Evolutionary conservation across 2,329 filamentous ascomycete species (phyloP), one percentile per base, ranked within the genome.

Genomic region (Zymoseptoria pseudotritici): DNA sequence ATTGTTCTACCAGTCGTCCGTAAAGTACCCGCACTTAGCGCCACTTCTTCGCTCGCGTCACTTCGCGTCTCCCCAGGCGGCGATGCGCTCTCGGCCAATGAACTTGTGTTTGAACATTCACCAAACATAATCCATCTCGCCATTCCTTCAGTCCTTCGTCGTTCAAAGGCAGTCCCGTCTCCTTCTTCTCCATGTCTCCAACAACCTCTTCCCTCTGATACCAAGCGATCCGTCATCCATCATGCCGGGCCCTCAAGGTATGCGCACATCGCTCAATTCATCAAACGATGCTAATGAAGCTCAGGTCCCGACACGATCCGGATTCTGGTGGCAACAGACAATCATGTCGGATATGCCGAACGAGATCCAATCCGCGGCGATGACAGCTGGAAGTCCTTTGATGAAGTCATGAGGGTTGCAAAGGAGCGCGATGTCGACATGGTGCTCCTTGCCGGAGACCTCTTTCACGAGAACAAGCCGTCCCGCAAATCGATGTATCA

Each of bases 381-480:
- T 73, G 94, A 99, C 74, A 97, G 91, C 76, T 97, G 93, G 92
- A 88, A 86, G 72, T 91, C 88, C 2, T 99, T 99, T 77, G 89
- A 99, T 73, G 94, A 99, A 75, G 86, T 97, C 63, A 91, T 99
- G 88, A 88, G 86, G 65, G 77, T 97, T 50, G 94, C 93, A 20
- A 90, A 88, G 70, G 85, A 87, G 36, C 82, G 88, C 72, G 94
- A 99, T 77, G 94, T 99, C 65, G 94, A 99, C 75, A 97, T 99
- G 94, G 89, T 99, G 0, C 82, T 99, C 2, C 85, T 99, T 4
- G 93, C 88, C 2, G 94, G 94, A 53, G 94, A 99, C 72, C 83
- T 99, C 1, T 99, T 99, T 72, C 95, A 99, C 73, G 93, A 99
- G 68, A 99, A 99, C 75, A 96, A 96, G 70, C 95, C 94, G 2